Evolutionary conservation across 768 basidiomycete genomes (phyloP), one percentile per base, ranked within the genome.

Genomic region (Mycena floridula): DNA sequence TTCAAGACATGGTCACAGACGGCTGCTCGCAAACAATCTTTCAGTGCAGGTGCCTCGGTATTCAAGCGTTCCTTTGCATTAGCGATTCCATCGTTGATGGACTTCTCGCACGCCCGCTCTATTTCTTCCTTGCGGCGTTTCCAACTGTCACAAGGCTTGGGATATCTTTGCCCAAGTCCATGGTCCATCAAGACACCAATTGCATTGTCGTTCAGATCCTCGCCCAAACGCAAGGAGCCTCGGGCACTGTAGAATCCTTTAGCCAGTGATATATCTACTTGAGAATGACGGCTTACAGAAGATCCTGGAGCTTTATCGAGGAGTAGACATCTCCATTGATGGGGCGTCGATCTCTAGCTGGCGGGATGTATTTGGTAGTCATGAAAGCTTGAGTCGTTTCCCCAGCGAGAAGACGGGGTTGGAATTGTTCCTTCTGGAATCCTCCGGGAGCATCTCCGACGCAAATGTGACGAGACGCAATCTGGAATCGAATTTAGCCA

Each of bases 331-430:
- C 27, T 30, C 39, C 25, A 44, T 36, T 25, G 3, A 38, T 28
- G 30, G 25, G 2, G 22, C 40, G 4, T 40, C 35, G 2, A 18
- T 42, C 8, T 18, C 13, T 5, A 45, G 11, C 46, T 40, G 4
- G 48, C 46, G 3, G 60, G 41, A 41, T 43, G 48, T 62, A 54
- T n/a, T 52, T 46, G 6, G 58, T 55, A 0, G 64, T 66, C 52
- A 74, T 44, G 42, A 75, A 66, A 1, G 61, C 73, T 47, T 72
- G 70, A 2, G 45, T 20, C 1, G 64, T 65, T 49, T 75, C 73
- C 3, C 72, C 70, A 25, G 48, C 54, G 16, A 75, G 45, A 0
- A 75, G 54, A 30, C 44, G 54, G 1, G 67, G 67, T 9, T 41
- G 39, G 5, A 58, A 47, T 0, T 44, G 41, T 2, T 4, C 27